phyloP scores from a whole-genome alignment of 208 protist species.

The Vickermania ingenoplastis region DNA sequence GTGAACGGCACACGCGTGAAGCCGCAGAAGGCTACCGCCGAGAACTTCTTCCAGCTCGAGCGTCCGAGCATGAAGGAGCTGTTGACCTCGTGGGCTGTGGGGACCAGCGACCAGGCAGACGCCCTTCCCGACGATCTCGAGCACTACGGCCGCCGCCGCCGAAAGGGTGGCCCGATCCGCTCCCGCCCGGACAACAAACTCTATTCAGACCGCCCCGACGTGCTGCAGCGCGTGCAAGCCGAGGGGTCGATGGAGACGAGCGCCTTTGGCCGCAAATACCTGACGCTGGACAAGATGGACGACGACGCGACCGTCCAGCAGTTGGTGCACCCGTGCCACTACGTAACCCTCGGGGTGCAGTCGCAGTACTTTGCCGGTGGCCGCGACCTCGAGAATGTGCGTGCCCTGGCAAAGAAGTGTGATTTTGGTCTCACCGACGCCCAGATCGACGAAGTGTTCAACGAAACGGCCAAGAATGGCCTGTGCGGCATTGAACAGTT shows the following conservation, averaged over 20 bases:
- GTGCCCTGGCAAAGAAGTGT: conserved; percentile 50
- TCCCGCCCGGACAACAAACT: not conserved
- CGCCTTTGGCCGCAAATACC: conserved; percentile 8
- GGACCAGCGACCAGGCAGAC: not conserved
- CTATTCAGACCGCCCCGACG: not conserved
- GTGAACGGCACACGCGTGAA: conserved; percentile 11
- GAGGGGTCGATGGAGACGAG: conserved; percentile 7
- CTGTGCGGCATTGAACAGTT: conserved; percentile 80
- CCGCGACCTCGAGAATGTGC: conserved; percentile 48
- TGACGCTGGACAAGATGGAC: conserved; percentile 17
- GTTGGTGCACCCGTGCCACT: conserved; percentile 77
- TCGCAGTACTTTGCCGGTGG: conserved; percentile 78
- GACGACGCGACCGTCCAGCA: conserved; percentile 62
- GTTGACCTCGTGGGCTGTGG: conserved; percentile 43
- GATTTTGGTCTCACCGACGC: conserved; percentile 54
- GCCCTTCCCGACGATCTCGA: not conserved
- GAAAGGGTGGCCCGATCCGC: not conserved
- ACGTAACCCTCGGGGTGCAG: conserved; percentile 65
- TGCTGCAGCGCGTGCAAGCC: not conserved
- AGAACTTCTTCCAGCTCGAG: conserved; percentile 16
- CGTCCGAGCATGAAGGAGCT: conserved; percentile 34
- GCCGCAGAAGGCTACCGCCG: conserved; percentile 12
- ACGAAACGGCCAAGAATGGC: conserved; percentile 22
- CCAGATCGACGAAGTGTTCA: conserved; percentile 66
- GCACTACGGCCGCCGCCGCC: not conserved